Conservation (phyloP, 1,284 basidiomycete genomes). For the Laetiporus sulphureus region DNA sequence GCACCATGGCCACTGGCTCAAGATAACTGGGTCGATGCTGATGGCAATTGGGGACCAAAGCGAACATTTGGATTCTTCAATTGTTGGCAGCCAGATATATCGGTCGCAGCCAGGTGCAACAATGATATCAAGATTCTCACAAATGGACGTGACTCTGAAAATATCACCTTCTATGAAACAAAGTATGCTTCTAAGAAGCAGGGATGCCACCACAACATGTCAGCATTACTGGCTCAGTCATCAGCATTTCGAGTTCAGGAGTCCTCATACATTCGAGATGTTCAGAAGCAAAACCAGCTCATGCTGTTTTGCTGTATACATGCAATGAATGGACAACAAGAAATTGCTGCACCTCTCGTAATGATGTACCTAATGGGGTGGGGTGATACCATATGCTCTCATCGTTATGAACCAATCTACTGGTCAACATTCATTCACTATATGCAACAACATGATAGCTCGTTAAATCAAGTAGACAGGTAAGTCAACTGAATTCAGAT, state of each 20-base stretch:
- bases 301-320: conserved; percentile 22
- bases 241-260: conserved; percentile 19
- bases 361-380: conserved; percentile 30
- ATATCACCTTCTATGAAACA: conserved; percentile 21
- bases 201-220: conserved; percentile 14
- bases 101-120: conserved; percentile 22
- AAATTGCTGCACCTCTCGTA: conserved; percentile 28
- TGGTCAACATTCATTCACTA: conserved; percentile 15
- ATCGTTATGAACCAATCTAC: conserved; percentile 19
- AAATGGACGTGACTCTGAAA: conserved; percentile 21
- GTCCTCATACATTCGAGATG: not conserved
- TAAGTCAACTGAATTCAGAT: too few relatives aligned
- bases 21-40: conserved; percentile 15
- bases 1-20: conserved; percentile 25
- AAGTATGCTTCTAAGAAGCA: conserved; percentile 20
- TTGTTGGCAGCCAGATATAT: conserved; percentile 20
- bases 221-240: conserved; percentile 24
- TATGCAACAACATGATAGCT: too few relatives aligned
- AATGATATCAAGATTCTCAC: conserved; percentile 29
- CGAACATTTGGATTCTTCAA: conserved; percentile 21
- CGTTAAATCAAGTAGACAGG: too few relatives aligned
- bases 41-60: conserved; percentile 15
- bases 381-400: conserved; percentile 23
- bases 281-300: conserved; percentile 14
- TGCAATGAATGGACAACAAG: conserved; percentile 28